phyloP scores from a whole-genome alignment of 306 rosid species.

The Pterocarpus santalinus region DNA sequence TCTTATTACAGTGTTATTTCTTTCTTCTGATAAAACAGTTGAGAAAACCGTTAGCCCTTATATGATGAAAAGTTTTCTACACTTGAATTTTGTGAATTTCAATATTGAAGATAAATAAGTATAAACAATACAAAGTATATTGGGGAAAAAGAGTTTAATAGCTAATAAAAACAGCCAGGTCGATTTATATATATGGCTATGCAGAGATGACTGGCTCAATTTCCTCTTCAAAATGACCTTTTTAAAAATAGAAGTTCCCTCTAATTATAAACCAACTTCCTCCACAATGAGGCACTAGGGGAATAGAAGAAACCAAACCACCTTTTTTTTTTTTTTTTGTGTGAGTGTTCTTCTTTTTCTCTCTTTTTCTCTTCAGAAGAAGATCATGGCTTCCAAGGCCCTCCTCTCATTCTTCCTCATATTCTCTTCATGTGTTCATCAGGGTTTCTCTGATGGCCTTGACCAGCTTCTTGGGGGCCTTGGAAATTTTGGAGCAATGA shows the following conservation, averaged over 20 bases:
- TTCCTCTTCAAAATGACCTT: constrained; percentile 29
- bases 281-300: constrained; percentile 15
- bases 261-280: constrained; percentile 20
- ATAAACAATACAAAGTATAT: background rate
- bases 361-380: background rate
- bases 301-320: constrained; percentile 1
- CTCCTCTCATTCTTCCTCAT: constrained; percentile 29
- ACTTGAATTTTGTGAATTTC: background rate
- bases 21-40: background rate
- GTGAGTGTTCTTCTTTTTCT: background rate
- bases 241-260: constrained; percentile 51
- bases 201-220: constrained; percentile 20
- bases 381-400: constrained; percentile 34
- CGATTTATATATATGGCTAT: background rate
- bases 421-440: constrained; percentile 32
- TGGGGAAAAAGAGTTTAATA: background rate
- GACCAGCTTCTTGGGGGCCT: constrained; percentile 9
- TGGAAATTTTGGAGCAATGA: background rate
- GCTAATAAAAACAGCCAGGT: background rate
- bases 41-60: background rate
- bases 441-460: constrained; percentile 1
- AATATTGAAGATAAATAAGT: background rate
- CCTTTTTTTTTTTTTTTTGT: background rate
- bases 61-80: background rate
- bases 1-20: background rate